phyloP scores from a whole-genome alignment of 495 filamentous ascomycete genomes.

The Aspergillus coremiiformis region DNA sequence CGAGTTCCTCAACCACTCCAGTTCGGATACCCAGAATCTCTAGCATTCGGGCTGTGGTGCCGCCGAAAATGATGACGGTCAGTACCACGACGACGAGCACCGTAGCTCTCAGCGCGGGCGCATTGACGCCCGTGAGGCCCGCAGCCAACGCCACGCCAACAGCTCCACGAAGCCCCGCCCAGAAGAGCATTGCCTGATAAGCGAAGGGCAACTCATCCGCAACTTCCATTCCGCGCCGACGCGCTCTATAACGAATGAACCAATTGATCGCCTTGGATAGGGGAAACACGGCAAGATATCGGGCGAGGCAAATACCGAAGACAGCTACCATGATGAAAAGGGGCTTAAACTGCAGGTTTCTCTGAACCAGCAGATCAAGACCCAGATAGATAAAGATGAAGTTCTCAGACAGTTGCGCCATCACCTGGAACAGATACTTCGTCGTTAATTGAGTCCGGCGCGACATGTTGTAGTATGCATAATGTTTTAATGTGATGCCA shows the following conservation, averaged over 20 bases:
- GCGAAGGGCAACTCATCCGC: constrained; percentile 85
- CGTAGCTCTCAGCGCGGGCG: constrained; percentile 73
- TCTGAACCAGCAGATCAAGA: constrained; percentile 86
- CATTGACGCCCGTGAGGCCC: constrained; percentile 68
- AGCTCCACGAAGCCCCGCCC: constrained; percentile 92
- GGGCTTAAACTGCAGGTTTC: constrained; percentile 80
- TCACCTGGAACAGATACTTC: constrained; percentile 93
- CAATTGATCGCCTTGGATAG: constrained; percentile 86
- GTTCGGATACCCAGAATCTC: constrained; percentile 92
- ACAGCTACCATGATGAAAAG: constrained; percentile 92
- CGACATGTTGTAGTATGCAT: constrained; percentile 99
- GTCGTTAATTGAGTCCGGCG: constrained; percentile 94
- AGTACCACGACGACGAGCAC: constrained; percentile 95
- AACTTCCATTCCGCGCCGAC: constrained; percentile 66
- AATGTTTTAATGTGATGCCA: constrained; percentile 96
- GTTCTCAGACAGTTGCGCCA: constrained; percentile 93
- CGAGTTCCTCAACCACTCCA: constrained; percentile 91
- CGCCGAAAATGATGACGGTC: constrained; percentile 97
- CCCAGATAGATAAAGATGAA: constrained; percentile 99
- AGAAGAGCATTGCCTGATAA: constrained; percentile 97
- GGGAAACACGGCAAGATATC: constrained; percentile 92
- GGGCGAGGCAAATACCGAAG: constrained; percentile 80
- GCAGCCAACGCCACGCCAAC: constrained; percentile 96
- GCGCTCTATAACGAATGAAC: constrained; percentile 85
- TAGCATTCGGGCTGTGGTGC: constrained; percentile 96